A percentile compares a stretch with the other conserved stretches of the same genome.
phyloP scores from a whole-genome alignment of 306 rosid genomes.

The Fragaria nilgerrensis region DNA sequence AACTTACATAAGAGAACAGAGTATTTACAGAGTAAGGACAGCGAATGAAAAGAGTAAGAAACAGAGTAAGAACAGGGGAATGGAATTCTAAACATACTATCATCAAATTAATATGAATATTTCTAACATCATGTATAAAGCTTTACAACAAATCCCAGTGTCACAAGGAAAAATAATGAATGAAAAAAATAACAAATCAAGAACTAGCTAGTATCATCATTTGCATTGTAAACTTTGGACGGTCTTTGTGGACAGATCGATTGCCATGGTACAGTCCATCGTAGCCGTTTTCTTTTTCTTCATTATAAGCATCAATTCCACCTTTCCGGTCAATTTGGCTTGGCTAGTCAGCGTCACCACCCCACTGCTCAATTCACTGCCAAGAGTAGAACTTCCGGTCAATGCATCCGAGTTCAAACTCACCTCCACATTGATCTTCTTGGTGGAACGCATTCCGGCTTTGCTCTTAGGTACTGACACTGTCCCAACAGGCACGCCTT shows the following conservation, averaged over 20 bases:
- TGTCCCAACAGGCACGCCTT: not conserved
- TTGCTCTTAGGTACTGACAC: not conserved
- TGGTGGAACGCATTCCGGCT: not conserved
- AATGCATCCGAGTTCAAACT: not conserved
- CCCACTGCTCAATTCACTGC: not conserved
- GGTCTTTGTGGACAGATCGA: not conserved
- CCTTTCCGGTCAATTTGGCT: constrained; percentile 7
- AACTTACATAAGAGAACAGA: not conserved
- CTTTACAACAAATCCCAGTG: not conserved
- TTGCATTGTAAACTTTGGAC: not conserved
- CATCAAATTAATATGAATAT: not conserved
- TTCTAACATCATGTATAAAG: not conserved
- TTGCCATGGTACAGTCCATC: constrained; percentile 9
- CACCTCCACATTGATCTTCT: not conserved
- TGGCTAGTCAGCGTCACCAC: not conserved
- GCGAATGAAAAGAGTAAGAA: not conserved
- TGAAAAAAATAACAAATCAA: not conserved
- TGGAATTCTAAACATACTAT: not conserved
- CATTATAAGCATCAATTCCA: constrained; percentile 11
- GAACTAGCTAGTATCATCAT: not conserved
- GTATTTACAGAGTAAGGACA: not conserved
- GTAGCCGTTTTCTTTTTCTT: constrained; percentile 15
- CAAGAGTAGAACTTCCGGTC: not conserved
- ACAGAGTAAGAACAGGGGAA: too few species aligned
- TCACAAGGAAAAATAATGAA: not conserved